phyloP scores from a whole-genome alignment of 2,329 filamentous ascomycete species.

The Verticillium klebahnii region DNA sequence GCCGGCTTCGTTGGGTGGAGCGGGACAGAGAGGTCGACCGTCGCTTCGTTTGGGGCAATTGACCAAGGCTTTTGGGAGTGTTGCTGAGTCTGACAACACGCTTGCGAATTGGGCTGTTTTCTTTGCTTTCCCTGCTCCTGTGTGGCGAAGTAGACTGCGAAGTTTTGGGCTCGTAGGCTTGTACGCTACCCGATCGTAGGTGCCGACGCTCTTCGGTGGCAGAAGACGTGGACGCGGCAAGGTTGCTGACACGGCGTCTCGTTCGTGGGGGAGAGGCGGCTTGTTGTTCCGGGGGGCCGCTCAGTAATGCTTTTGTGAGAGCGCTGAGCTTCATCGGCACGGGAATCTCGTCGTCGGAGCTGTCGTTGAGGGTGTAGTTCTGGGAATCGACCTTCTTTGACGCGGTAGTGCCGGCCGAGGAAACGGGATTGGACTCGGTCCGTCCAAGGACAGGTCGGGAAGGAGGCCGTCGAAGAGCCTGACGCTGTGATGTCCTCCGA shows the following conservation, averaged over 20 bases:
- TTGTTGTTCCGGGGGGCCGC: slow-evolving; percentile 40
- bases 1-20: slow-evolving; percentile 21
- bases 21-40: slow-evolving; percentile 48
- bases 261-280: slow-evolving; percentile 41
- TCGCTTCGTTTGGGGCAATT: slow-evolving; percentile 35
- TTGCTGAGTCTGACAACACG: slow-evolving; percentile 54
- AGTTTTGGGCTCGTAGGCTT: slow-evolving; percentile 29
- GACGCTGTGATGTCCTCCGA: slow-evolving; percentile 52
- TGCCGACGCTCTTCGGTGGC: slow-evolving; percentile 38
- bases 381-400: slow-evolving; percentile 32
- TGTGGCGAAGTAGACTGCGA: slow-evolving; percentile 39
- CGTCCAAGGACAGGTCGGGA: slow-evolving; percentile 41
- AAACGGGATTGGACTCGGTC: slow-evolving; percentile 38
- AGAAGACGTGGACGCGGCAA: slow-evolving; percentile 39
- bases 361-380: slow-evolving; percentile 65
- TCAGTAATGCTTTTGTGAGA: slow-evolving; percentile 79
- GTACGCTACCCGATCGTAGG: slow-evolving; percentile 43
- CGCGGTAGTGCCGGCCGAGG: slow-evolving; percentile 15
- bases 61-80: slow-evolving; percentile 38
- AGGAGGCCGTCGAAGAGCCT: slow-evolving; percentile 45
- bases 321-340: slow-evolving; percentile 92
- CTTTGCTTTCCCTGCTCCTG: slow-evolving; percentile 43
- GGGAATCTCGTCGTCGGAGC: slow-evolving; percentile 90
- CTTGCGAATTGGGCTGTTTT: slow-evolving; percentile 50
- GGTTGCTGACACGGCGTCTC: slow-evolving; percentile 43